Evolutionary conservation across 2,329 filamentous ascomycete genomes (phyloP), one percentile per base, ranked within the genome.

Genomic region (Ilyonectria mors-panacis): DNA sequence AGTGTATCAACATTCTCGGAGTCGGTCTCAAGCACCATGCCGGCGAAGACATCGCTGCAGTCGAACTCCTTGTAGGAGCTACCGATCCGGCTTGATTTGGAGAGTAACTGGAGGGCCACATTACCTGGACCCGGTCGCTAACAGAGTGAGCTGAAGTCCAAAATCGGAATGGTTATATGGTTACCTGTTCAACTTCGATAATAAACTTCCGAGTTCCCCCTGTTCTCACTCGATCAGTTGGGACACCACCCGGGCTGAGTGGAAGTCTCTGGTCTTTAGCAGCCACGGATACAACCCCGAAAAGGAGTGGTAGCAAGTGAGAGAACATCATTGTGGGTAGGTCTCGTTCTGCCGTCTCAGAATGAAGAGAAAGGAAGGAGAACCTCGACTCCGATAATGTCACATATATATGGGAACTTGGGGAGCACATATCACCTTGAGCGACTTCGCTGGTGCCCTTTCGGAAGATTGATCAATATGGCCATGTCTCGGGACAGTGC

Each of bases 31-130:
- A 83, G 53, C 17, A 76, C 74, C 33, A 81, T 71, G 3, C 81
- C 81, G 9, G 70, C 74, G 50, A 83, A 83, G 45, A 82, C 66
- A 55, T 81, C 78, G 44, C 75, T 74, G 30, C 79, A 81, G 59
- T 81, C 78, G 56, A 81, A 78, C 15, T 73, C 69, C 56, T 76
- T 74, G 57, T 76, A 79, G 10, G 68, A 69, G 19, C 65, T 59
- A 35, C 21, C 59, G 33, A 70, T 72, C 19, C 37, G 58, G 2
- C 66, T 55, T 28, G 70, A 64, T 19, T 67, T 70, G 13, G 63
- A 59, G 9, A 67, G 70, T 15, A 79, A 61, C 21, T 76, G 73
- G 37, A 67, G 71, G 48, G 75, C 59, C 9, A 80, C 63, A 37
- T 59, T 37, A 15, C 45, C 63, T 6, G 70, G 55, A 35, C 66